Conservation (phyloP, 148 eudicot genomes). For the Tetragonia tetragonoides region DNA sequence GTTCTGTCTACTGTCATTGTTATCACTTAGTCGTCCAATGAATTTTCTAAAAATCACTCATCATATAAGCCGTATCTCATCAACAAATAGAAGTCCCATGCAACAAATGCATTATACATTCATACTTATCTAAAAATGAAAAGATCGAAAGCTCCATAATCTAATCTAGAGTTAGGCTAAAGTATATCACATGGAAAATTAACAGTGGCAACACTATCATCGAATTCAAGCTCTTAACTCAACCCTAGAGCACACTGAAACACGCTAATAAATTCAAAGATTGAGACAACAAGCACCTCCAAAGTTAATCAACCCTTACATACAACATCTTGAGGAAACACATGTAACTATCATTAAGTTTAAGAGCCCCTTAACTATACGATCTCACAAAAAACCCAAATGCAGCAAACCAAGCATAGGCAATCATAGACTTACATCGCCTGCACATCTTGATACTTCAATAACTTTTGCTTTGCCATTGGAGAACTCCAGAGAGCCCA, state of each 20-base stretch:
- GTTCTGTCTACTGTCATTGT: constrained; percentile 1
- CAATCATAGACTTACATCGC: constrained; percentile 72
- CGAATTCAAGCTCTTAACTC: background rate
- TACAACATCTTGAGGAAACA: background rate
- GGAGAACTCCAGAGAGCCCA: constrained; percentile 66
- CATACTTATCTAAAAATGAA: too few species aligned
- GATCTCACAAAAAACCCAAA: background rate
- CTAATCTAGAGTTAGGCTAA: too few species aligned
- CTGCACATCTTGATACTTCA: constrained; percentile 81
- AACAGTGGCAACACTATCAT: background rate
- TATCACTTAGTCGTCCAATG: constrained; percentile 4
- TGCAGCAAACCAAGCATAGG: background rate
- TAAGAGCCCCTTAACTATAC: background rate
- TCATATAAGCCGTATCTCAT: too few species aligned
- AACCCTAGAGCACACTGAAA: background rate
- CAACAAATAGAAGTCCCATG: too few species aligned
- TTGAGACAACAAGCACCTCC: background rate
- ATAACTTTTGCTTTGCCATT: constrained; percentile 77
- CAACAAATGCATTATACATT: too few species aligned
- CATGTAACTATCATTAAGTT: background rate
- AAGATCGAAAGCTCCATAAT: too few species aligned
- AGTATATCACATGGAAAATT: too few species aligned
- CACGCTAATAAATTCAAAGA: background rate
- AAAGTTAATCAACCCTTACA: background rate
- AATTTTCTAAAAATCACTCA: too few species aligned